phyloP scores from a whole-genome alignment of 148 eudicot species.

The Vaccinium corymbosum region DNA sequence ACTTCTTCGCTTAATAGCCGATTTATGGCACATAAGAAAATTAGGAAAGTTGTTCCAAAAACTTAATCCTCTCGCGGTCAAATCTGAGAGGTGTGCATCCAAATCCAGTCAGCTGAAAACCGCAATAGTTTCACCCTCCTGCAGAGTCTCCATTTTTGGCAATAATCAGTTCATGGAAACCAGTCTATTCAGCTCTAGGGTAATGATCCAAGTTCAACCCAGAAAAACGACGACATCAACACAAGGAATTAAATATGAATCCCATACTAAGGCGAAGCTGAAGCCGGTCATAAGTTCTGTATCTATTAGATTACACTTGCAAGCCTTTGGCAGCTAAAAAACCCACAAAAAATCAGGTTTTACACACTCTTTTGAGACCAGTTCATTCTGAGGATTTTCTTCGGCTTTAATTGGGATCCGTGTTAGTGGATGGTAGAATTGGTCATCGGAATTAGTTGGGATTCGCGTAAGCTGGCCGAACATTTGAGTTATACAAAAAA shows the following conservation, averaged over 20 bases:
- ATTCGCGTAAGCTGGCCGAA: no score
- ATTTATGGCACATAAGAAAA: neutral
- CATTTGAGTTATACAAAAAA: no score
- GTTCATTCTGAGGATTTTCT: no score
- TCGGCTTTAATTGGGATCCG: no score
- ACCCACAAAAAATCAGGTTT: neutral
- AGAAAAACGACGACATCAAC: neutral
- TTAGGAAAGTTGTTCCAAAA: neutral
- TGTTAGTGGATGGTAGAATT: no score
- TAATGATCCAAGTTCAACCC: neutral
- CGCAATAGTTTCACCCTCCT: neutral
- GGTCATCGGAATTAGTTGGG: no score
- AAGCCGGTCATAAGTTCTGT: constrained; percentile 3
- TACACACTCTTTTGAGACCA: no score
- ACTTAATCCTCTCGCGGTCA: neutral
- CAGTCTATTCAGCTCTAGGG: neutral
- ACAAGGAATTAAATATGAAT: neutral
- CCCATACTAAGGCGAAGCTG: neutral
- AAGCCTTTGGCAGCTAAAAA: constrained; percentile 6
- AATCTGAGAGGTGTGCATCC: neutral
- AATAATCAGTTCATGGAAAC: neutral
- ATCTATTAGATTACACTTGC: constrained; percentile 37
- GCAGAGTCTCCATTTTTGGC: neutral
- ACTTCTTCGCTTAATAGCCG: neutral
- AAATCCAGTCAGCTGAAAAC: neutral